Base-by-base conservation (phyloP, 23 red algal species). In the Pyropia yezoensis region DNA sequence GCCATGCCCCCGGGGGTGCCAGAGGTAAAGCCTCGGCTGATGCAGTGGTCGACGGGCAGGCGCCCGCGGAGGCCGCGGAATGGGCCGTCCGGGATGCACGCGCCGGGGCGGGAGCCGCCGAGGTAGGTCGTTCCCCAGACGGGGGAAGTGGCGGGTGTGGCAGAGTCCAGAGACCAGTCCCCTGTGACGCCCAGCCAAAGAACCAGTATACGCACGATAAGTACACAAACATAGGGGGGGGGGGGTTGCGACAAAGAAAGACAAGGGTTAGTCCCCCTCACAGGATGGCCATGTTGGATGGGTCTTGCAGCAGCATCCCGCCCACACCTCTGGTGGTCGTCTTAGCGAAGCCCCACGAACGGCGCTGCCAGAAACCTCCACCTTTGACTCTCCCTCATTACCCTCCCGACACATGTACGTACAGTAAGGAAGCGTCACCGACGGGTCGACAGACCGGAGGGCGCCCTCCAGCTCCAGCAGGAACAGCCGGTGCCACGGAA, bases 401-500 rank as follows among this genome's bases (percentile, higher is more conserved):
- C n/a, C n/a, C n/a, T n/a, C n/a, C n/a, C n/a, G n/a, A n/a, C n/a
- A n/a, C n/a, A n/a, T n/a, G n/a, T 11, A 47, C 39, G 39, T 13
- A 47, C 39, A 47, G 20, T 84, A 84, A 52, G 79, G 79, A 33
- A 84, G 39, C 28, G 79, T 26, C 28, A 84, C 32, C 30, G 52
- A 56, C 9, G 79, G 79, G 54, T 75, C 52, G 29, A 60, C 49
- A 32, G 65, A 47, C 20, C 79, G 68, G 54, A 84, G 22, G 22
- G 79, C 79, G 57, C 75, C 75, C 45, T 84, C 79, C 23, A 84
- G 21, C 13, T 71, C 69, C 23, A 84, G 47, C 49, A 84, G 33
- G 67, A 75, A 84, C 61, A 84, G 30, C 9, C 79, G 57, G 49
- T 84, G 79, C 79, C 79, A 84, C 16, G 79, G 79, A 6, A 84